Evolutionary conservation across 2,329 filamentous ascomycete genomes (phyloP).

Genomic region (Phyllosticta citrichinensis): DNA sequence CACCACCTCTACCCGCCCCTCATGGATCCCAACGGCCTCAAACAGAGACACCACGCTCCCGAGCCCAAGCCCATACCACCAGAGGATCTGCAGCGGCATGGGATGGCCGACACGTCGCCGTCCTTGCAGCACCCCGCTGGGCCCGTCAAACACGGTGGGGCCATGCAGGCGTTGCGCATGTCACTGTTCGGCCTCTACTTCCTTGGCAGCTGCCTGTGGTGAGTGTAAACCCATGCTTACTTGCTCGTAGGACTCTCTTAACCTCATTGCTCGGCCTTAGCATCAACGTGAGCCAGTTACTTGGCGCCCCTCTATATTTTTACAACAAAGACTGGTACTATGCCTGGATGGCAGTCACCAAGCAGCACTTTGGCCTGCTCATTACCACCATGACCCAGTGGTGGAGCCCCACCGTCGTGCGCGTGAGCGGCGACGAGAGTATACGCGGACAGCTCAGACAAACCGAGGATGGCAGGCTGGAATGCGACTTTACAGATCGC

Average conservation of each 20-base stretch:
- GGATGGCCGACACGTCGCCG: not conserved
- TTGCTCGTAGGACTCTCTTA: not conserved
- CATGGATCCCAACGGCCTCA: slow-evolving; percentile 23
- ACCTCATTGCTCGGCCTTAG: slow-evolving; percentile 16
- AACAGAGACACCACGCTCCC: slow-evolving; percentile 18
- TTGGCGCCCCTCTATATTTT: slow-evolving; percentile 65
- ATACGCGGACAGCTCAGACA: slow-evolving; percentile 64
- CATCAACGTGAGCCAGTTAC: slow-evolving; percentile 55
- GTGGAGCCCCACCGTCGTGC: slow-evolving; percentile 71
- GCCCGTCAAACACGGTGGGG: slow-evolving; percentile 32
- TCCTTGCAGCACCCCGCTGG: slow-evolving; percentile 23
- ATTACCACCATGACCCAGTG: slow-evolving; percentile 72
- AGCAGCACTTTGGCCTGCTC: slow-evolving; percentile 68
- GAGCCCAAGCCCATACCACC: slow-evolving; percentile 1
- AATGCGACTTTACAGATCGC: slow-evolving; percentile 70
- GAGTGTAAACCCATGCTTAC: slow-evolving; percentile 15
- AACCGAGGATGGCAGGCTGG: slow-evolving; percentile 57
- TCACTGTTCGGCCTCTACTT: slow-evolving; percentile 37
- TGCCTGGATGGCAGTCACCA: slow-evolving; percentile 77
- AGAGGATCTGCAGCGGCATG: not conserved
- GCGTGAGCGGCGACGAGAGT: slow-evolving; percentile 72
- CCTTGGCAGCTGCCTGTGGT: slow-evolving; percentile 32
- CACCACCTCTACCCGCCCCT: not conserved
- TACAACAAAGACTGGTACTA: slow-evolving; percentile 68
- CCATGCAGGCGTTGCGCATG: slow-evolving; percentile 35